phyloP scores from a whole-genome alignment of 2,329 filamentous ascomycete genomes.

The Cytospora mali region DNA sequence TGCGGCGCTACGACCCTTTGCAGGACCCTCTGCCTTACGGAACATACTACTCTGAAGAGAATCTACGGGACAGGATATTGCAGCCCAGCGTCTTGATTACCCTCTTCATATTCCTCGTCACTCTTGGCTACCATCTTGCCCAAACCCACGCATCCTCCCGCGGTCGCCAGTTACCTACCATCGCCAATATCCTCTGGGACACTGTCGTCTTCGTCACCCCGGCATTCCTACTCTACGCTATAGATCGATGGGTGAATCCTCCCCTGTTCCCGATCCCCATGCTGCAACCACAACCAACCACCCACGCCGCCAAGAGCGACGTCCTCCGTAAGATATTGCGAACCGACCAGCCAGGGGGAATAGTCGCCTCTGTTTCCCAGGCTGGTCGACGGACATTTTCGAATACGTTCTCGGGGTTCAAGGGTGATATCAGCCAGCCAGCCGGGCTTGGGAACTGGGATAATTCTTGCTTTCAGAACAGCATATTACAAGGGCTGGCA shows the following conservation, averaged over 20 bases:
- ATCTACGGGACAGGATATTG: conserved; percentile 38
- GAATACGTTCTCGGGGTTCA: conserved; percentile 52
- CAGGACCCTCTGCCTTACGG: conserved; percentile 27
- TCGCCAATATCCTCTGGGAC: conserved; percentile 62
- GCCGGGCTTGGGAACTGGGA: conserved; percentile 85
- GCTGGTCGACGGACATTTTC: conserved; percentile 59
- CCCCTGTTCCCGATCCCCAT: conserved; percentile 45
- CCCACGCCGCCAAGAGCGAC: conserved; percentile 64
- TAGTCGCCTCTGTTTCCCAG: conserved; percentile 60
- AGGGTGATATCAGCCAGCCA: conserved; percentile 48
- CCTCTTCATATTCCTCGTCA: conserved; percentile 38
- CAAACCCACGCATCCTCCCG: conserved; percentile 31
- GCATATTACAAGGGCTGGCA: conserved; percentile 82
- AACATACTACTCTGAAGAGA: conserved; percentile 31
- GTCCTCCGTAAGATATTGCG: conserved; percentile 66
- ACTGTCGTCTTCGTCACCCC: conserved; percentile 60
- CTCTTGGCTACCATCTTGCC: conserved; percentile 41
- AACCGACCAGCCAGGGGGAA: conserved; percentile 54
- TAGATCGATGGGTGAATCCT: conserved; percentile 58
- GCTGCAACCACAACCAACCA: conserved; percentile 43
- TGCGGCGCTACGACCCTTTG: conserved; percentile 21
- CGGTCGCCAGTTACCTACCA: conserved; percentile 33
- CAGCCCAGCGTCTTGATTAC: conserved; percentile 42
- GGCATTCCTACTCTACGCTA: conserved; percentile 55
- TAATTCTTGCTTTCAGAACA: conserved; percentile 98